These are phyloP conservation scores for Pichia cactophila DNA, from an alignment of 1,139 yeast genomes.

Conservation along the genomic window DNA sequence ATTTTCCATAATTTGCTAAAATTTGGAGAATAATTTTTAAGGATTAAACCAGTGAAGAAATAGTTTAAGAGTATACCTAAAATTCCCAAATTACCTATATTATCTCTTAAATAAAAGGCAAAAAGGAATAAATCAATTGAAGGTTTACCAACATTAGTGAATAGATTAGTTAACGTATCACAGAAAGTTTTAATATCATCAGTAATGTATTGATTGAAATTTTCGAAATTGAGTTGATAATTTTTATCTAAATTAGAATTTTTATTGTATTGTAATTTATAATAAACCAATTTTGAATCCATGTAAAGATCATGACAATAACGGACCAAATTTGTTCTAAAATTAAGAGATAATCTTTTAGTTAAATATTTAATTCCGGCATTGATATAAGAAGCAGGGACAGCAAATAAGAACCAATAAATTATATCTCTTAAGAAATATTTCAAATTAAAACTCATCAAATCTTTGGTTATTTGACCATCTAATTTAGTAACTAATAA, in stretches of 20 bases:
- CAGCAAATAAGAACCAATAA: conserved; percentile 84
- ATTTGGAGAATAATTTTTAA: conserved; percentile 72
- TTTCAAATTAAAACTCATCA: conserved; percentile 74
- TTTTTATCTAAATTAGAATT: conserved; percentile 17
- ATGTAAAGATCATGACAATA: conserved; percentile 87
- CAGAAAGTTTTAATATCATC: conserved; percentile 79
- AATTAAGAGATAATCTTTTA: conserved; percentile 68
- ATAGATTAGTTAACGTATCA: conserved; percentile 74
- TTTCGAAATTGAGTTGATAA: conserved; percentile 32
- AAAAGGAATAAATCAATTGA: conserved; percentile 82
- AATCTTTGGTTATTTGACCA: conserved; percentile 85
- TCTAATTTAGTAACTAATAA: conserved; percentile 81
- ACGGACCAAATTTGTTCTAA: conserved; percentile 76
- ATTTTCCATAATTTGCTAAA: conserved; percentile 73
- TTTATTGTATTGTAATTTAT: conserved; percentile 54
- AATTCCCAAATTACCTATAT: conserved; percentile 79
- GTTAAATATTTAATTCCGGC: conserved; percentile 83
- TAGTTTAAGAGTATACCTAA: conserved; percentile 77
- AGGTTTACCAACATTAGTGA: conserved; percentile 88
- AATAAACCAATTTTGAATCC: conserved; percentile 74
- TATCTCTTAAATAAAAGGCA: conserved; percentile 75
- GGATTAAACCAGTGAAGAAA: conserved; percentile 66
- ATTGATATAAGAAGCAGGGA: conserved; percentile 90
- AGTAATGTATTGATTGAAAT: conserved; percentile 73
- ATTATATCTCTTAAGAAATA: conserved; percentile 70